These are phyloP conservation scores for Pontederia paniculata DNA, from an alignment of 176 grass and related monocot species.

Conservation along the genomic window DNA sequence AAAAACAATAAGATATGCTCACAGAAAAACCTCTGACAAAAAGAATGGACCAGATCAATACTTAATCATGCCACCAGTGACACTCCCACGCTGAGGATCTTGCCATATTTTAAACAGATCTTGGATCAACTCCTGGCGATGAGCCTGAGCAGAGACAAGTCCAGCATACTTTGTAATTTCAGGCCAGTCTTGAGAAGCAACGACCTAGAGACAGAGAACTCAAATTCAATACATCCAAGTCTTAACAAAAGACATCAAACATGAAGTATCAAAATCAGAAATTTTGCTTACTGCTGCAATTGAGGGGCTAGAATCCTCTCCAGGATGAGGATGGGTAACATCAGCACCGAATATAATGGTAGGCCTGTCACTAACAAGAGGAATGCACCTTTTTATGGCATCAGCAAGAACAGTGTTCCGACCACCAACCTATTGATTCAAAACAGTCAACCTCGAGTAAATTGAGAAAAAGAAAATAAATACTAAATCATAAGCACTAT, in stretches of 20 bases:
- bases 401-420: conserved; percentile 84
- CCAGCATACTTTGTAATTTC: conserved; percentile 90
- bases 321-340: conserved; percentile 87
- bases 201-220: conserved; percentile 41
- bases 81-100: conserved; percentile 52
- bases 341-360: conserved; percentile 91
- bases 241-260: too few relatives aligned
- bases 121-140: conserved; percentile 76
- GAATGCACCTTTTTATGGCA: conserved; percentile 62
- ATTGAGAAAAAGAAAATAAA: too few relatives aligned
- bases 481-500: too few relatives aligned
- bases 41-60: conserved; percentile 11
- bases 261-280: background rate
- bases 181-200: conserved; percentile 89
- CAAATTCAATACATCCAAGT: too few relatives aligned
- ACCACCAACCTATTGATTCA: conserved; percentile 47
- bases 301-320: conserved; percentile 80
- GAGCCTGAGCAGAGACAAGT: conserved; percentile 71
- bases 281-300: conserved; percentile 60
- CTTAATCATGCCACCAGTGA: conserved; percentile 73
- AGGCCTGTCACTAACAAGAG: conserved; percentile 67
- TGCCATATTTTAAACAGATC: conserved; percentile 65
- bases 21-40: too few relatives aligned
- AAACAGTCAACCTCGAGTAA: background rate
- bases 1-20: background rate